Conservation (phyloP, 495 filamentous ascomycete species). For the Tuber aestivum region DNA sequence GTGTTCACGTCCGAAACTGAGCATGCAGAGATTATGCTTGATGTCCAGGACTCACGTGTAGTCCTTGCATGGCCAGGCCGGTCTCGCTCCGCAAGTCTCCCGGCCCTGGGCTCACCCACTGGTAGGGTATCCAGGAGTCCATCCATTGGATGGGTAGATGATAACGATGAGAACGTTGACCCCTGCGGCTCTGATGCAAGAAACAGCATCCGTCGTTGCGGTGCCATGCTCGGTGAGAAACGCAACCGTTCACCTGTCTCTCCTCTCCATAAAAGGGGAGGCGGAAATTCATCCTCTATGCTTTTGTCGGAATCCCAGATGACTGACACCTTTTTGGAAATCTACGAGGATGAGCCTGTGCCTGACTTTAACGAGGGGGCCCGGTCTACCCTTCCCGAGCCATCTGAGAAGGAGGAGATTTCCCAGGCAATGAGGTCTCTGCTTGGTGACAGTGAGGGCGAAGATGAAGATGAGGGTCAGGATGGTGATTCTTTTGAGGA, state of each 20-base stretch:
- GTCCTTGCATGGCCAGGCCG: slow-evolving; percentile 73
- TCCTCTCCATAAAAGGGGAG: slow-evolving; percentile 21
- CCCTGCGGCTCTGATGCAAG: slow-evolving; percentile 36
- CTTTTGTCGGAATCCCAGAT: slow-evolving; percentile 36
- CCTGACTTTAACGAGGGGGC: slow-evolving; percentile 32
- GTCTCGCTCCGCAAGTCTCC: slow-evolving; percentile 27
- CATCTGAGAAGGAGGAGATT: slow-evolving; percentile 45
- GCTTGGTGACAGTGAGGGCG: slow-evolving; percentile 28
- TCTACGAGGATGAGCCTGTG: slow-evolving; percentile 55
- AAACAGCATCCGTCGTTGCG: slow-evolving; percentile 27
- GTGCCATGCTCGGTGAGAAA: slow-evolving; percentile 29
- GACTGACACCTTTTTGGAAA: slow-evolving; percentile 45
- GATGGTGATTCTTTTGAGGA: slow-evolving; percentile 58
- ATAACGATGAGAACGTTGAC: slow-evolving; percentile 41
- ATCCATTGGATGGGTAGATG: slow-evolving; percentile 39
- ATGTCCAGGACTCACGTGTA: slow-evolving; percentile 88
- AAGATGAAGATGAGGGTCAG: slow-evolving; percentile 35
- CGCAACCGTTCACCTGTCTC: slow-evolving; percentile 21
- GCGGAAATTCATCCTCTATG: slow-evolving; percentile 32
- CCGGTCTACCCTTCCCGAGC: slow-evolving; percentile 11
- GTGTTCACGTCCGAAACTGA: slow-evolving; percentile 87
- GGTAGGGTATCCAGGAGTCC: slow-evolving; percentile 37
- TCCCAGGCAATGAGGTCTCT: slow-evolving; percentile 38
- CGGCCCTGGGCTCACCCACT: slow-evolving; percentile 30
- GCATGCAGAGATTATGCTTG: slow-evolving; percentile 85